Percentiles rank a stretch among this genome's conserved stretches.
These are phyloP conservation scores for Cadophora luteo-olivacea DNA, from an alignment of 2,329 filamentous ascomycete genomes.

Conservation along the genomic window DNA sequence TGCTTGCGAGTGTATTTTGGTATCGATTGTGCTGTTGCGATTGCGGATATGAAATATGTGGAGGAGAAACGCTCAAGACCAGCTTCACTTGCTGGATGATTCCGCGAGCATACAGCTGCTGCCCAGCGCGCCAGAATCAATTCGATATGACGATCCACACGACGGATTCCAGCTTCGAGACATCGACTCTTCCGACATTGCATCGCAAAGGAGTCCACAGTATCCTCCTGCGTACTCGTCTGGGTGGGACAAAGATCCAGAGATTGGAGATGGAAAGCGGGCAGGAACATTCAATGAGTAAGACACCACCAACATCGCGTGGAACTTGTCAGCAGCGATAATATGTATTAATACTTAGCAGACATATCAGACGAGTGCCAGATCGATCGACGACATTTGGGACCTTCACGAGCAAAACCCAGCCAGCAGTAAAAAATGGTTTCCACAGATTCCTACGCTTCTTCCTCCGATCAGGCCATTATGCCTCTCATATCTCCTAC, in stretches of 20 bases:
- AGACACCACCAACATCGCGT: neutral
- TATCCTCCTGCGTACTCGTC: constrained; percentile 19
- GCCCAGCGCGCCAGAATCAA: neutral
- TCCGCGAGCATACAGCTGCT: neutral
- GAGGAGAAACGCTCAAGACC: constrained; percentile 14
- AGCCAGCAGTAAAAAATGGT: constrained; percentile 18
- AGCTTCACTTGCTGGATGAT: constrained; percentile 17
- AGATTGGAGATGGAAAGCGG: constrained; percentile 3
- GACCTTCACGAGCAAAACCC: constrained; percentile 1
- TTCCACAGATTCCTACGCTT: constrained; percentile 27
- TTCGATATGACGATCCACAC: constrained; percentile 7
- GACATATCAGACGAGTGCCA: constrained; percentile 9
- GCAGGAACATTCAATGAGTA: constrained; percentile 13
- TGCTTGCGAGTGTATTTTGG: neutral
- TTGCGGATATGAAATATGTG: constrained; percentile 12
- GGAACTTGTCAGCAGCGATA: neutral
- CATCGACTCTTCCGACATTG: constrained; percentile 19
- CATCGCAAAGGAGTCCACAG: constrained; percentile 2
- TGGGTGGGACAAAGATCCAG: constrained; percentile 18
- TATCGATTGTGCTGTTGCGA: neutral
- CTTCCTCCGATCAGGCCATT: constrained; percentile 30
- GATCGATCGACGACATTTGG: constrained; percentile 6
- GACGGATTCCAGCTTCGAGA: constrained; percentile 21
- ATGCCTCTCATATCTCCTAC: constrained; percentile 31
- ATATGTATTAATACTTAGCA: constrained; percentile 7